A percentile compares a stretch with the other conserved stretches of the same genome.
Evolutionary conservation across 2,329 filamentous ascomycete genomes (phyloP).

Genomic region (Penicillium rolfsii): DNA sequence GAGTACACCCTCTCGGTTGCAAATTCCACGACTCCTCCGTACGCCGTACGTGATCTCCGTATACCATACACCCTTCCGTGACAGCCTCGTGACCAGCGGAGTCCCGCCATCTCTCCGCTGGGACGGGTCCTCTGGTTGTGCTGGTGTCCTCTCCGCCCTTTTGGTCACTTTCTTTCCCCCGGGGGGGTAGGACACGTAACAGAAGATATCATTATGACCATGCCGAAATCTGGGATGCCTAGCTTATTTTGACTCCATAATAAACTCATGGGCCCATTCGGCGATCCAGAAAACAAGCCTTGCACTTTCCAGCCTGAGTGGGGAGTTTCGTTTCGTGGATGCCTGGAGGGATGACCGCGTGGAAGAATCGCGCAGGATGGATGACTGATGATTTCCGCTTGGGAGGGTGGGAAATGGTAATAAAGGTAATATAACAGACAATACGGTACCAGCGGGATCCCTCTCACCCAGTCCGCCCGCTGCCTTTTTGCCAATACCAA

Average conservation of each 20-base stretch:
- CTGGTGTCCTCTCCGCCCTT: constrained; percentile 7
- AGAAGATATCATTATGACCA: not conserved
- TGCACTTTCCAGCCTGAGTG: constrained; percentile 19
- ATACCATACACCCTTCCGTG: not conserved
- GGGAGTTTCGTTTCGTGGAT: constrained; percentile 19
- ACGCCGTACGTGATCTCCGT: not conserved
- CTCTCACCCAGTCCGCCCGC: not conserved
- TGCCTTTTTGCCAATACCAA: not conserved
- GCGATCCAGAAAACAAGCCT: constrained; percentile 23
- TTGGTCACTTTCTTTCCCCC: not conserved
- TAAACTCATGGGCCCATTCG: not conserved
- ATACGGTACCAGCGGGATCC: constrained; percentile 18
- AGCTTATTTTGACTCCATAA: not conserved
- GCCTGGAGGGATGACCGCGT: constrained; percentile 12
- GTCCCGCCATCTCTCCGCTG: constrained; percentile 29
- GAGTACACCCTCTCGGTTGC: not conserved
- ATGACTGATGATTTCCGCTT: not conserved
- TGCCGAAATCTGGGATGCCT: not conserved
- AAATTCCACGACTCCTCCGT: not conserved
- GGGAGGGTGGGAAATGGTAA: constrained; percentile 4
- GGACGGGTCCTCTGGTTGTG: not conserved
- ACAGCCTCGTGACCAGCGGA: constrained; percentile 22
- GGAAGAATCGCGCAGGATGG: not conserved
- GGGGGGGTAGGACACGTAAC: not conserved
- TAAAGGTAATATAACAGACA: constrained; percentile 2